Percentiles rank a stretch among this genome's conserved stretches.
phyloP scores from a whole-genome alignment of 352 stramenopile species.

The Globisporangium mamillatum region DNA sequence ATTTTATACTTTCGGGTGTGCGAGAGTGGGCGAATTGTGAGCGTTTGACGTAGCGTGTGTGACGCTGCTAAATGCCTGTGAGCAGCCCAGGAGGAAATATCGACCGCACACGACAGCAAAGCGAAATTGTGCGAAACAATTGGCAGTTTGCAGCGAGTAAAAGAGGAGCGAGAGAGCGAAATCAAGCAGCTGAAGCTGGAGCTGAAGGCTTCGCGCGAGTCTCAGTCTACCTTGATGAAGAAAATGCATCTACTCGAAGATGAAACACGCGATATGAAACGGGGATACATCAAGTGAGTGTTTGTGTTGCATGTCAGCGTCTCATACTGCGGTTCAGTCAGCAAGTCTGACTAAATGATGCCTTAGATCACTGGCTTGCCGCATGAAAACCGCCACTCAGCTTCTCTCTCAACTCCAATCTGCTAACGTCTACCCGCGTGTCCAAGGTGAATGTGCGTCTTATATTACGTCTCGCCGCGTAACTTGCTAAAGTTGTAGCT shows the following conservation, averaged over 20 bases:
- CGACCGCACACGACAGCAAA: slow-evolving; percentile 36
- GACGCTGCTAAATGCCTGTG: slow-evolving; percentile 1
- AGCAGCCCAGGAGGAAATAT: slow-evolving; percentile 60
- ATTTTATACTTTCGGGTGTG: background rate
- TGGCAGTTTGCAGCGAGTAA: slow-evolving; percentile 47
- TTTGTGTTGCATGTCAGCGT: background rate
- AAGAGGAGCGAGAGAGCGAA: slow-evolving; percentile 40
- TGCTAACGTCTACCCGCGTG: slow-evolving; percentile 15
- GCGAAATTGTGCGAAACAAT: slow-evolving; percentile 57
- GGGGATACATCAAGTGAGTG: slow-evolving; percentile 55
- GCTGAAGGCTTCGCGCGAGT: slow-evolving; percentile 42
- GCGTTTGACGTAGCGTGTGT: background rate
- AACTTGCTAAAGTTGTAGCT: background rate
- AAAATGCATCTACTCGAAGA: slow-evolving; percentile 45
- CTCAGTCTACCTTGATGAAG: slow-evolving; percentile 37
- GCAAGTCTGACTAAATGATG: background rate
- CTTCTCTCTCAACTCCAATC: slow-evolving; percentile 44
- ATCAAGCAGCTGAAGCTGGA: slow-evolving; percentile 43
- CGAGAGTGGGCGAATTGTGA: too few species aligned
- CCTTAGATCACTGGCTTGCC: slow-evolving; percentile 50
- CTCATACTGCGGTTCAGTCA: background rate
- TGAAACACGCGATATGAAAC: slow-evolving; percentile 38
- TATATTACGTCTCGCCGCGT: background rate
- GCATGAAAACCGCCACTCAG: slow-evolving; percentile 48
- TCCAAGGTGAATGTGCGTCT: slow-evolving; percentile 14